A percentile compares a stretch with the other conserved stretches of the same genome.
Conservation (phyloP, 768 basidiomycete genomes). For the Boletus rubescentipes region DNA sequence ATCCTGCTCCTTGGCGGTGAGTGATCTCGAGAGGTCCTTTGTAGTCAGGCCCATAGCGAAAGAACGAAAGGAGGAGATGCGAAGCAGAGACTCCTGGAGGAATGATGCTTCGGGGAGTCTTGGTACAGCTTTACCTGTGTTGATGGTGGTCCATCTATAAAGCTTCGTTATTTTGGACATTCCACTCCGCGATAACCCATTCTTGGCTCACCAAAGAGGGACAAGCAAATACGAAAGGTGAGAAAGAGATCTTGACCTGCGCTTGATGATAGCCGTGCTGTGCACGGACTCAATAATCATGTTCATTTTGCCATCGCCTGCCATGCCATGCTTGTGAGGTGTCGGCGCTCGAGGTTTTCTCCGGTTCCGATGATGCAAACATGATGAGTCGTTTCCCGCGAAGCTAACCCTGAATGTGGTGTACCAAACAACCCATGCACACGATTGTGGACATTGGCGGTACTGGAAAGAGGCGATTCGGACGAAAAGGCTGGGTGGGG, state of each 20-base stretch:
- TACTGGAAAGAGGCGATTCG: too few species aligned
- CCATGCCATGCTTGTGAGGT: conserved; percentile 29
- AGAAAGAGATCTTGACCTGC: conserved; percentile 28
- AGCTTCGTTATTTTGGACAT: conserved; percentile 20
- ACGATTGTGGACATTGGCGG: background rate
- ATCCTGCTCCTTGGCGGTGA: conserved; percentile 65
- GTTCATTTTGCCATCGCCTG: conserved; percentile 25
- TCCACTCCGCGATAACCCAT: conserved; percentile 26
- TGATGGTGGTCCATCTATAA: conserved; percentile 27
- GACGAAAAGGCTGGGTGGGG: background rate
- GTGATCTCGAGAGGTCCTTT: conserved; percentile 41
- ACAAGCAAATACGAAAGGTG: conserved; percentile 19
- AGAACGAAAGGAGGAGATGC: conserved; percentile 10
- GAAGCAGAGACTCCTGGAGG: conserved; percentile 10
- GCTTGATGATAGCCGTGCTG: conserved; percentile 34
- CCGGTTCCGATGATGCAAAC: conserved; percentile 23
- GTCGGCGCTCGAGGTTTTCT: conserved; percentile 30
- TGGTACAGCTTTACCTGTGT: conserved; percentile 16
- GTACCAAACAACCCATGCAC: background rate
- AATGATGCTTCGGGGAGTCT: conserved; percentile 12
- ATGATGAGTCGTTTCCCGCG: conserved; percentile 18
- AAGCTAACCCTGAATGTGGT: conserved; percentile 20
- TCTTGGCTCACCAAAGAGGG: conserved; percentile 18
- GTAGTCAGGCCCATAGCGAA: conserved; percentile 28
- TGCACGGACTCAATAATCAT: conserved; percentile 27